phyloP scores from a whole-genome alignment of 2,329 filamentous ascomycete species.

The Cytospora leucostoma region DNA sequence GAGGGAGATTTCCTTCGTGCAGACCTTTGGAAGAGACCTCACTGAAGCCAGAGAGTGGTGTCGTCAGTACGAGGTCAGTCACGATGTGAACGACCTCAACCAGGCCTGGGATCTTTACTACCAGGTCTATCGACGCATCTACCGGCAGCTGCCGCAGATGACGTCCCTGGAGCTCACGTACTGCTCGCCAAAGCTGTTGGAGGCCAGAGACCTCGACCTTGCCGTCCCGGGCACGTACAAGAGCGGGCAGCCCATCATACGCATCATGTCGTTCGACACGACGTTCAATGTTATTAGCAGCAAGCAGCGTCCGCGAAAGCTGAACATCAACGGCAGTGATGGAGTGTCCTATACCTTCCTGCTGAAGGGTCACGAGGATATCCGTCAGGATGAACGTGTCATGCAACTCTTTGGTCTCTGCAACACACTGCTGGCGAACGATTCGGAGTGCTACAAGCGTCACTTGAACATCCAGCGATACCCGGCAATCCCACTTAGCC shows the following conservation, averaged over 20 bases:
- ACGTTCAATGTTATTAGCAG: slow-evolving; percentile 92
- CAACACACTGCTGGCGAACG: slow-evolving; percentile 91
- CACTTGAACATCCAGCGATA: slow-evolving; percentile 96
- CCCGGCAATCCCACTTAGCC: slow-evolving; percentile 93
- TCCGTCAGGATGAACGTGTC: slow-evolving; percentile 96
- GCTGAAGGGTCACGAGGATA: slow-evolving; percentile 99
- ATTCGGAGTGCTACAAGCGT: slow-evolving; percentile 94
- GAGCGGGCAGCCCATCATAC: slow-evolving; percentile 74
- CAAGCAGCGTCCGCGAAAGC: slow-evolving; percentile 91
- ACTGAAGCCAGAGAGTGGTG: slow-evolving; percentile 97
- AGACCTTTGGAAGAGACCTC: slow-evolving; percentile 94
- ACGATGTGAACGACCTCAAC: slow-evolving; percentile 91
- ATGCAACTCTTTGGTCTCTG: slow-evolving; percentile 99
- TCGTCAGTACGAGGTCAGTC: slow-evolving; percentile 83
- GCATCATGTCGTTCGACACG: slow-evolving; percentile 86
- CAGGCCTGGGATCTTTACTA: slow-evolving; percentile 99
- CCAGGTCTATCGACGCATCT: slow-evolving; percentile 95
- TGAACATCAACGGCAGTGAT: slow-evolving; percentile 86
- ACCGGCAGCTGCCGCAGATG: slow-evolving; percentile 87
- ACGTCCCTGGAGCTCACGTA: slow-evolving; percentile 93
- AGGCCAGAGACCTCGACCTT: slow-evolving; percentile 81
- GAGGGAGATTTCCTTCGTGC: slow-evolving; percentile 93
- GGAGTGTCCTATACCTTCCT: slow-evolving; percentile 84
- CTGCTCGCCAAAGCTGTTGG: slow-evolving; percentile 90
- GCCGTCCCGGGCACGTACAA: slow-evolving; percentile 95